phyloP scores from a whole-genome alignment of 164 flowering plant species.

The Magnolia sinica region DNA sequence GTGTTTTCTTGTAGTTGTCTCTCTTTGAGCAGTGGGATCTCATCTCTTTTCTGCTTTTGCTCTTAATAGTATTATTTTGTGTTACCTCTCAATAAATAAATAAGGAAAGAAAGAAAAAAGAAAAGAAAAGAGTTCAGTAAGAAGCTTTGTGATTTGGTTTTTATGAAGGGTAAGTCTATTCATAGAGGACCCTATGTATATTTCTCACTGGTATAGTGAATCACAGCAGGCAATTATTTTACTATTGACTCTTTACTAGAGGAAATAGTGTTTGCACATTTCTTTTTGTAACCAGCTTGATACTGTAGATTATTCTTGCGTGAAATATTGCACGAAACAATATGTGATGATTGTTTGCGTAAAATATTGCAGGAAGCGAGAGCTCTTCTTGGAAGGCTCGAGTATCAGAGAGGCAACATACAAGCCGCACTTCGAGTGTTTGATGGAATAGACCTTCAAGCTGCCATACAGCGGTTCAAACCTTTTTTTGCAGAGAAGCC shows the following conservation, averaged over 20 bases:
- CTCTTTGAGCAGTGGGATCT: not conserved
- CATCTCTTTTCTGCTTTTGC: not conserved
- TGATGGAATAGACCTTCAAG: conserved; percentile 93
- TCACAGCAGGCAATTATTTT: not conserved
- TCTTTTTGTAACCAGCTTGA: not conserved
- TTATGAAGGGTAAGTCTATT: not conserved
- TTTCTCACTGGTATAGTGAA: not conserved
- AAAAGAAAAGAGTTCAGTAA: too few relatives aligned
- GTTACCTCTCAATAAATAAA: not conserved
- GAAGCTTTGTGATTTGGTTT: not conserved
- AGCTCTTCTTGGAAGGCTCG: conserved; percentile 94
- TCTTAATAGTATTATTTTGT: too few relatives aligned
- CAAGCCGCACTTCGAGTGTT: conserved; percentile 84
- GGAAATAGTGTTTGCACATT: not conserved
- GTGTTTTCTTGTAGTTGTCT: not conserved
- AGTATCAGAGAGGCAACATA: conserved; percentile 90
- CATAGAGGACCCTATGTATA: not conserved
- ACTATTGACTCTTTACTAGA: not conserved
- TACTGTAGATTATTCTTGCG: not conserved
- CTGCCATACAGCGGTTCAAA: conserved; percentile 74
- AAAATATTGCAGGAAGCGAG: conserved; percentile 74
- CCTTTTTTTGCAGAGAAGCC: conserved; percentile 48
- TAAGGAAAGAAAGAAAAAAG: too few relatives aligned
- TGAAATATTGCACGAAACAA: not conserved
- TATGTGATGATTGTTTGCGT: conserved; percentile 1